Evolutionary conservation across 1,284 basidiomycete genomes (phyloP).

Genomic region (Sparassis latifolia): DNA sequence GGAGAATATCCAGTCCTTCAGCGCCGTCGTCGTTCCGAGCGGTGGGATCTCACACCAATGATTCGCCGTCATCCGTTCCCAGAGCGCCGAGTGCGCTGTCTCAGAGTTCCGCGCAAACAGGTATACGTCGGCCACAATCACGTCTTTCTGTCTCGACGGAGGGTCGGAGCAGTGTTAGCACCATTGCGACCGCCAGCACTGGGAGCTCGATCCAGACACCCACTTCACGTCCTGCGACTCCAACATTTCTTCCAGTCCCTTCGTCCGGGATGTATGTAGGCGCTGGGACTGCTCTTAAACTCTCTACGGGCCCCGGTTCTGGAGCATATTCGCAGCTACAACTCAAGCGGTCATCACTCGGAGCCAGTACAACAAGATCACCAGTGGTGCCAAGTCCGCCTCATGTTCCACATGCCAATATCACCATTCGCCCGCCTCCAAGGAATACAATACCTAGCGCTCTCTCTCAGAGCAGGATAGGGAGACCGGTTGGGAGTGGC

Average conservation of each 20-base stretch:
- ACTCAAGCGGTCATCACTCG: constrained; percentile 54
- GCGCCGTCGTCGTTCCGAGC: constrained; percentile 26
- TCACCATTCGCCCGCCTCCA: constrained; percentile 43
- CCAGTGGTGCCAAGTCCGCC: constrained; percentile 22
- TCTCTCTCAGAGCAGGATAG: constrained; percentile 57
- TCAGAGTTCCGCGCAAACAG: constrained; percentile 36
- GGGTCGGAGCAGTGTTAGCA: constrained; percentile 42
- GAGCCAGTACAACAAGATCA: constrained; percentile 22
- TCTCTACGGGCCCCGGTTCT: constrained; percentile 44
- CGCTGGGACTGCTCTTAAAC: constrained; percentile 40
- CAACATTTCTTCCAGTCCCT: constrained; percentile 67
- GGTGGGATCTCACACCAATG: constrained; percentile 28
- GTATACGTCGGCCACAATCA: constrained; percentile 57
- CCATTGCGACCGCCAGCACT: constrained; percentile 39
- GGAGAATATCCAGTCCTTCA: constrained; percentile 54
- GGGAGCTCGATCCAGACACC: constrained; percentile 55
- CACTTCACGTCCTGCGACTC: constrained; percentile 66
- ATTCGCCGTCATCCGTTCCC: constrained; percentile 29
- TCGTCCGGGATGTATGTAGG: constrained; percentile 41
- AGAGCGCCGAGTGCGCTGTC: constrained; percentile 28
- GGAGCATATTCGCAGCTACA: constrained; percentile 36
- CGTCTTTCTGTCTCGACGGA: constrained; percentile 49
- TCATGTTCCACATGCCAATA: constrained; percentile 33
- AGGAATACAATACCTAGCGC: constrained; percentile 35
- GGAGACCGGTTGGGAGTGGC: constrained; percentile 38